Base-by-base conservation (phyloP, 1,284 basidiomycete species). In the Ceratobasidium sp. region DNA sequence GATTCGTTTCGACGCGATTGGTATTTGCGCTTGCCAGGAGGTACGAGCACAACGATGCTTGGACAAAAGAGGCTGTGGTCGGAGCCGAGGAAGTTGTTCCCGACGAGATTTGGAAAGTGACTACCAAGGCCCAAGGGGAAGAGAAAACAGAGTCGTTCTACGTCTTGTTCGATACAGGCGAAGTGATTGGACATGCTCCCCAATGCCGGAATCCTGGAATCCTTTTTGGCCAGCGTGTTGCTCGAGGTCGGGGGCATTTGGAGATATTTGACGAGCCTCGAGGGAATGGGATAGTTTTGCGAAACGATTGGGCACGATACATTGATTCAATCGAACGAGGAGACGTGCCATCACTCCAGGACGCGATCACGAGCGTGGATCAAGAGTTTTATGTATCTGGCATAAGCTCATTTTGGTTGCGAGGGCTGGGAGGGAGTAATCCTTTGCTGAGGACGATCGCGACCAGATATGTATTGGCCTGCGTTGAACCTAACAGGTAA, bases 401-500 rank as follows among this genome's bases (percentile, higher is more conserved):
- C 21, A 32, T 62, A 26, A 62, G 60, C 60, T 6, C 60, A 18
- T 62, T 62, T 46, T 62, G 60, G 60, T 30, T 62, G 60, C 60
- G 60, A 21, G 23, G 45, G 18, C 41, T 46, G n/a, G 57, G 45
- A 21, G 28, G n/a, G 14, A 30, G 36, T 1, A 32, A n/a, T 2
- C 18, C 12, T 30, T n/a, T 65, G 28, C 39, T 65, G 46, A 36
- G n/a, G 45, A 50, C 46, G 46, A 52, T 65, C n/a, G 61, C 61
- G 46, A n/a, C 21, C 6, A 28, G 48, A 30, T 65, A 65, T 52
- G 46, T 52, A 14, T 26, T 65, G 26, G 50, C 61, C 6, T 65
- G 46, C 46, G 61, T 65, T 34, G 61, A 65, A 21, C 61, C 61
- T n/a, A 65, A 65, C 48, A 52, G 61, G 61, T 65, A 52, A 14